Evolutionary conservation across 2,329 filamentous ascomycete genomes (phyloP).

Genomic region (Hypoxylon sp.): DNA sequence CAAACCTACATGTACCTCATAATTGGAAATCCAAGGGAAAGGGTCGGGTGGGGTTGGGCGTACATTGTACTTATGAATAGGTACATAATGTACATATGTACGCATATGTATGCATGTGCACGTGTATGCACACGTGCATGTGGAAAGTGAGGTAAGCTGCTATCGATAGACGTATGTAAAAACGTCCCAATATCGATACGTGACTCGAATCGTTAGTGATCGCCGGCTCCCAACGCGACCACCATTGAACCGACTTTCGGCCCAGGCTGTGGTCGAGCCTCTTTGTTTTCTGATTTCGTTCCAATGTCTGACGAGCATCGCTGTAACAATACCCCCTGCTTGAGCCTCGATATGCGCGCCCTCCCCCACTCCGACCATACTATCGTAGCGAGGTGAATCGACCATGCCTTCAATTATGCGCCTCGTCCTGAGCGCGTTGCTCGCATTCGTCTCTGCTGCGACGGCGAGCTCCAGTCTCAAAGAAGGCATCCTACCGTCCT

Average conservation of each 20-base stretch:
- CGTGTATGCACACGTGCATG: slow-evolving; percentile 4
- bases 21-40: too few relatives aligned
- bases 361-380: slow-evolving; percentile 27
- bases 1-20: too few relatives aligned
- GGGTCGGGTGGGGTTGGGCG: too few relatives aligned
- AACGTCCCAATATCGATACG: not conserved
- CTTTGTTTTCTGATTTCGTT: slow-evolving; percentile 31
- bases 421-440: slow-evolving; percentile 39
- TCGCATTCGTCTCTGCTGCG: slow-evolving; percentile 35
- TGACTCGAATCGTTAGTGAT: slow-evolving; percentile 1
- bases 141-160: not conserved
- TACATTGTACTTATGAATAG: too few relatives aligned
- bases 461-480: slow-evolving; percentile 42
- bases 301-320: slow-evolving; percentile 26
- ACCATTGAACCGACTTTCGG: slow-evolving; percentile 8
- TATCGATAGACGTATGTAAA: not conserved
- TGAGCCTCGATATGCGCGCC: slow-evolving; percentile 35
- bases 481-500: slow-evolving; percentile 67
- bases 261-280: slow-evolving; percentile 35
- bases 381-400: slow-evolving; percentile 27
- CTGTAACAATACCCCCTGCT: slow-evolving; percentile 10
- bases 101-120: not conserved
- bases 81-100: not conserved
- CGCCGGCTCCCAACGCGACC: slow-evolving; percentile 7
- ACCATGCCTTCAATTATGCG: slow-evolving; percentile 44